Evolutionary conservation across 2,329 filamentous ascomycete genomes (phyloP).

Genomic region (Conoideocrella luteorostrata): DNA sequence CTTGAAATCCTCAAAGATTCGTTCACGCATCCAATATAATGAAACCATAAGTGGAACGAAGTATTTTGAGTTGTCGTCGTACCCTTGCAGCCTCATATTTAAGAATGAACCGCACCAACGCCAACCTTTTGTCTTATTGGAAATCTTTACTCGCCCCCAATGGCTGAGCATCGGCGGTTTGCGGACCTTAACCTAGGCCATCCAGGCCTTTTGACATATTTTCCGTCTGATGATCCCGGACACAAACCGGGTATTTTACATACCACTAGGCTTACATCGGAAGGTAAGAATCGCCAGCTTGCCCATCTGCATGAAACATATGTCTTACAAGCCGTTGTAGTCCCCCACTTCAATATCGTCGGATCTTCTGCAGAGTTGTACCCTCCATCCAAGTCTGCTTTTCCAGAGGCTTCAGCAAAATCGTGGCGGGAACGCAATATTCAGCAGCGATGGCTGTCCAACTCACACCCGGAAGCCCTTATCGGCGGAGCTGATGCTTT

Average conservation of each 20-base stretch:
- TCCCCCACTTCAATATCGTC: conserved; percentile 24
- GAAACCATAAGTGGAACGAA: too few relatives aligned
- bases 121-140: conserved; percentile 19
- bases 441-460: conserved; percentile 45
- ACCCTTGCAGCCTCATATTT: not conserved
- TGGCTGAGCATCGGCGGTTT: conserved; percentile 29
- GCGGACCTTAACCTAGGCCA: conserved; percentile 27
- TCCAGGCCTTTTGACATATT: conserved; percentile 26
- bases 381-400: conserved; percentile 22
- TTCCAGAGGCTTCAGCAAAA: conserved; percentile 17
- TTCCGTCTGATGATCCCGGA: conserved; percentile 17
- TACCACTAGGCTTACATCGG: conserved; percentile 22
- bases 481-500: conserved; percentile 27
- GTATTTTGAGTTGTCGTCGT: too few relatives aligned
- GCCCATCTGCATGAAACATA: not conserved
- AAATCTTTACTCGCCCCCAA: conserved; percentile 26
- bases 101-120: conserved; percentile 15
- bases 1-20: not conserved
- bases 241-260: conserved; percentile 22
- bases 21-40: not conserved
- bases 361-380: conserved; percentile 29
- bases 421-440: conserved; percentile 24
- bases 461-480: conserved; percentile 44
- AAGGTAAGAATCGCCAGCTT: conserved; percentile 16
- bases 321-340: conserved; percentile 14